Evolutionary conservation across 169 alveolate species (phyloP), one percentile per base, ranked within the genome.

Genomic region (Plasmodium cynomolgi): DNA sequence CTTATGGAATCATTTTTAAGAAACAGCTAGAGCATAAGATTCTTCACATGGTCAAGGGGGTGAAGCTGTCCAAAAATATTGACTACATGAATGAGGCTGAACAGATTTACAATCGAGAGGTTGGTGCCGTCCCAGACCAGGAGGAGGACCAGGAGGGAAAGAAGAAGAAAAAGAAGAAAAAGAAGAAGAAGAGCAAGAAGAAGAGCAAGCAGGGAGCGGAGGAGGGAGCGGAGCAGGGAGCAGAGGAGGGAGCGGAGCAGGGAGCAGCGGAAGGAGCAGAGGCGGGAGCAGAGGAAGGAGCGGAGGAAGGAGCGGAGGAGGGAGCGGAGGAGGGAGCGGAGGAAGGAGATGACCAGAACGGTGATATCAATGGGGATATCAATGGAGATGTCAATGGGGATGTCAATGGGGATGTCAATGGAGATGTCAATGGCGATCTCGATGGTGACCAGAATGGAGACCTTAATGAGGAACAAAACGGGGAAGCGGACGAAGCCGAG

Each of bases 1-100:
- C 97, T n/a, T 98, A 98, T 93, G 99, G 99, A 39, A 98, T 97
- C 83, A 97, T 97, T 77, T 97, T 99, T 95, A 97, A 96, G 85
- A 98, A 97, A 31, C 99, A 98, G 95, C 97, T 99, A 74, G 99
- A 98, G 83, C 99, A 98, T 96, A 98, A 99, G 93, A 98, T 99
- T 83, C 96, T 97, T 90, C 98, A 97, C 95, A 97, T 98, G 79
- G 39, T 96, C 93, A 93, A 98, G 97, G 96, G 97, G 90, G 96
- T 97, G 73, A 90, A 91, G 26, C 98, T 95, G 26, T 97, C 96
- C 56, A 94, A 95, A 79, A 98, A 97, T 95, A 95, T 97, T 8
- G 98, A 98, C 82, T 98, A 97, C 81, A 98, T 98, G 98, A 97
- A 96, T 62, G 97, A 95, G 31, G 98, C 98, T 1, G 93, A 95